phyloP scores from a whole-genome alignment of 148 eudicot genomes.

The Pharnaceum exiguum region DNA sequence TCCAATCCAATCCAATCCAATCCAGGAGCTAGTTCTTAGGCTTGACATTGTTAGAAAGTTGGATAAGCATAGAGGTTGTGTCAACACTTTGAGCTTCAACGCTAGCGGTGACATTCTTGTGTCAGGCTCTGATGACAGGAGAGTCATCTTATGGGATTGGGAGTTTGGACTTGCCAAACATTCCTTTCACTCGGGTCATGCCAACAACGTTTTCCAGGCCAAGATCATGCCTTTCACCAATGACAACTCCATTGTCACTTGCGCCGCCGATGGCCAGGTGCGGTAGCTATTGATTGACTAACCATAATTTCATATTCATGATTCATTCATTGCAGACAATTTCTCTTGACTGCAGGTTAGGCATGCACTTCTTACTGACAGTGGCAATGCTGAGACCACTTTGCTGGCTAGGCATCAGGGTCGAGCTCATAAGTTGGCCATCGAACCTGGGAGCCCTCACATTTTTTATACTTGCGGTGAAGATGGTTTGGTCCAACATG shows the following conservation, averaged over 20 bases:
- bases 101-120: conserved; percentile 69
- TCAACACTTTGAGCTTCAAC: conserved; percentile 85
- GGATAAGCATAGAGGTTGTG: conserved; percentile 85
- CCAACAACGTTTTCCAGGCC: conserved; percentile 84
- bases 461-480: conserved; percentile 86
- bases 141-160: conserved; percentile 87
- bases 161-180: conserved; percentile 59
- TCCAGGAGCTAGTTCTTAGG: conserved; percentile 80
- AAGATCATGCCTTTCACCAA: conserved; percentile 81
- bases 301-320: too few species aligned
- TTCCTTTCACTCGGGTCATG: conserved; percentile 76
- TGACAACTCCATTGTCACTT: conserved; percentile 75
- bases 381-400: conserved; percentile 61
- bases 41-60: conserved; percentile 62
- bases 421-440: conserved; percentile 81
- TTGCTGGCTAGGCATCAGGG: conserved; percentile 62
- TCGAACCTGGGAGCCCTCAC: conserved; percentile 94
- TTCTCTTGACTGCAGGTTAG: conserved; percentile 52
- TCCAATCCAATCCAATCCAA: too few species aligned
- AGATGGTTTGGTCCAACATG: conserved; percentile 89
- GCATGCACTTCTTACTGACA: conserved; percentile 55
- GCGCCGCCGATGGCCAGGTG: conserved; percentile 99
- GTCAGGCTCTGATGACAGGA: conserved; percentile 91
- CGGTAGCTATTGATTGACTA: too few species aligned
- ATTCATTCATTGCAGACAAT: neutral